These are phyloP conservation scores for Sergeia podlipaevii DNA, from an alignment of 208 protist species.

Conservation along the genomic window DNA sequence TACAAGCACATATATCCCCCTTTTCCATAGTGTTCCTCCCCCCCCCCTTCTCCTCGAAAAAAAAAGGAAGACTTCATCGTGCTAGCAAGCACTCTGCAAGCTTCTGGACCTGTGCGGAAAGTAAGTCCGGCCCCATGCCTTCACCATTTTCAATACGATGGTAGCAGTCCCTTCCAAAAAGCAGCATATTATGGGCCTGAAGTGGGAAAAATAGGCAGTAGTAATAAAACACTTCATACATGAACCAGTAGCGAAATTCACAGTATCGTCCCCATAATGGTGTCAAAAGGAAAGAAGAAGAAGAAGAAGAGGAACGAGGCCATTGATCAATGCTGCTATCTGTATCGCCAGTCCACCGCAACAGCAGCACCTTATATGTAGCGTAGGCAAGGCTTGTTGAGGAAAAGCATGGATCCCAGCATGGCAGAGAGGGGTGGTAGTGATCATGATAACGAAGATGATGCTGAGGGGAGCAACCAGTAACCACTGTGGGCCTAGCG, in stretches of 20 bases:
- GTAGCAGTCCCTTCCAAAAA: neutral
- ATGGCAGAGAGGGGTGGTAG: too few species aligned
- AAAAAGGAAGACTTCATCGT: neutral
- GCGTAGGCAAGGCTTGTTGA: too few species aligned
- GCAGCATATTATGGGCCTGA: slow-evolving; percentile 11
- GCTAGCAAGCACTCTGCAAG: neutral
- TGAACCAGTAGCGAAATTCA: slow-evolving; percentile 74
- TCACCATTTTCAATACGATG: slow-evolving; percentile 9
- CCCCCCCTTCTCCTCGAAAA: neutral
- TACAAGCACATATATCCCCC: neutral
- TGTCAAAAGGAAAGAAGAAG: neutral
- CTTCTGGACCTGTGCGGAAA: neutral
- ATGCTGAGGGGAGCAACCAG: neutral
- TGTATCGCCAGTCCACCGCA: neutral
- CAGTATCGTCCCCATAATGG: slow-evolving; percentile 24
- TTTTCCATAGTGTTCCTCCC: too few species aligned
- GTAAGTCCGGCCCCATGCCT: slow-evolving; percentile 1
- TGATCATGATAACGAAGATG: neutral
- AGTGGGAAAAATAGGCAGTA: slow-evolving; percentile 21
- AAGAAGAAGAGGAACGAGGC: neutral
- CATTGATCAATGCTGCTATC: neutral
- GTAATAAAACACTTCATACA: slow-evolving; percentile 64
- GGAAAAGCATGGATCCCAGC: too few species aligned
- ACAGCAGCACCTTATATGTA: too few species aligned
- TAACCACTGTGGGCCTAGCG: slow-evolving; percentile 1